phyloP scores from a whole-genome alignment of 2,329 filamentous ascomycete species.

The Phoma herbarum region DNA sequence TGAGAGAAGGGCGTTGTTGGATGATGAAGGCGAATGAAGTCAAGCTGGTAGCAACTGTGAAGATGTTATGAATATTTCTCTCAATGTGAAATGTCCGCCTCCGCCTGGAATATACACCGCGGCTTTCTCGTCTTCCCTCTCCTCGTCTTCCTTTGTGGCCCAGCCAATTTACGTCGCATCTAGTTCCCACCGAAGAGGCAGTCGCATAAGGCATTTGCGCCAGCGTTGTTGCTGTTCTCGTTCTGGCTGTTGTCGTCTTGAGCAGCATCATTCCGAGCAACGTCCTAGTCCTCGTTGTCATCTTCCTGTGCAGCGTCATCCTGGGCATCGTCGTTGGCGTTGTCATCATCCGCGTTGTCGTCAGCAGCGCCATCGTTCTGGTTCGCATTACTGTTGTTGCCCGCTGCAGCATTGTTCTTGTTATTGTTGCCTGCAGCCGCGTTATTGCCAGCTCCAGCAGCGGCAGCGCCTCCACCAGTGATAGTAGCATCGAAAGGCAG shows the following conservation, averaged over 20 bases:
- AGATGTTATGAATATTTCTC: background rate
- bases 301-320: conserved; percentile 1
- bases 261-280: no score
- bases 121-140: background rate
- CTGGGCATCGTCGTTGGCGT: background rate
- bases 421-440: conserved; percentile 1
- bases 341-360: background rate
- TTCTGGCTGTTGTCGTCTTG: background rate
- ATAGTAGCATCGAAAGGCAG: conserved; percentile 43
- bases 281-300: background rate
- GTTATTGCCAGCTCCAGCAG: conserved; percentile 12
- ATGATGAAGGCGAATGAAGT: background rate
- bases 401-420: background rate
- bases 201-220: background rate
- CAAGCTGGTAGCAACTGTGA: background rate
- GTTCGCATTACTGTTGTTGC: conserved; percentile 1
- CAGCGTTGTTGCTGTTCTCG: conserved; percentile 14
- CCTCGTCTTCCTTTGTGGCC: background rate
- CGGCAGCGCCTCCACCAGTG: conserved; percentile 29
- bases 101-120: conserved; percentile 4
- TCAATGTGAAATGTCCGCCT: background rate
- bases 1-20: conserved; percentile 16
- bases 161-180: background rate
- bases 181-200: conserved; percentile 12
- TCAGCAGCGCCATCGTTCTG: background rate